phyloP scores from a whole-genome alignment of 169 alveolate species.

The Eimeria acervulina region DNA sequence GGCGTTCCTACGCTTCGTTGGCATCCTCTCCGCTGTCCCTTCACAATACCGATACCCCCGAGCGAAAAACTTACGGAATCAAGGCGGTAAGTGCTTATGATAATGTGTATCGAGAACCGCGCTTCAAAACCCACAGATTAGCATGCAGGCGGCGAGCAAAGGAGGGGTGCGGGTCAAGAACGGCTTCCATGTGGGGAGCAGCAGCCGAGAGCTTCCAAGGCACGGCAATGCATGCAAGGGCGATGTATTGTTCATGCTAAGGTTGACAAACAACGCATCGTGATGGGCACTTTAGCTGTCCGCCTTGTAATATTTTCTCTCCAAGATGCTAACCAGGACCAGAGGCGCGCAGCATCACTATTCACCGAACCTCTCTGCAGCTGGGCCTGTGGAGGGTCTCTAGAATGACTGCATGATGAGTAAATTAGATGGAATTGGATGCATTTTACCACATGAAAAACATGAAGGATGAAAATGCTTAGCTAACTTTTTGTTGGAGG shows the following conservation, averaged over 20 bases:
- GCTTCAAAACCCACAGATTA: background rate
- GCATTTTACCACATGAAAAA: background rate
- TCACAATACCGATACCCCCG: slow-evolving; percentile 2
- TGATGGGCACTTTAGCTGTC: too few relatives aligned
- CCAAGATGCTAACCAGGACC: background rate
- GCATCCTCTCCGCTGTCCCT: slow-evolving; percentile 91
- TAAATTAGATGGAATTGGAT: background rate
- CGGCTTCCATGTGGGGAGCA: slow-evolving; percentile 69
- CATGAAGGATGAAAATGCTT: background rate
- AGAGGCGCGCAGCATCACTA: background rate
- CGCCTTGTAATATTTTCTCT: background rate
- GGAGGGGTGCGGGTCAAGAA: slow-evolving; percentile 68
- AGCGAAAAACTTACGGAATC: background rate
- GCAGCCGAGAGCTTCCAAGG: slow-evolving; percentile 37
- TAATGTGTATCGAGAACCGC: background rate
- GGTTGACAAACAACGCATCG: background rate
- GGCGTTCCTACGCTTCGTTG: slow-evolving; percentile 99
- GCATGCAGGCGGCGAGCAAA: slow-evolving; percentile 23
- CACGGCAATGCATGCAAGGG: background rate
- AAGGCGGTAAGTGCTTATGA: background rate
- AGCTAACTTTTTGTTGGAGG: background rate
- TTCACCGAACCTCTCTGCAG: background rate
- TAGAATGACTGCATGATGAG: background rate
- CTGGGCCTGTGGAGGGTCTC: background rate
- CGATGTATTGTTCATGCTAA: background rate